A percentile compares a stretch with the other conserved stretches of the same genome.
phyloP scores from a whole-genome alignment of 495 filamentous ascomycete species.

The Immersiella caudata region DNA sequence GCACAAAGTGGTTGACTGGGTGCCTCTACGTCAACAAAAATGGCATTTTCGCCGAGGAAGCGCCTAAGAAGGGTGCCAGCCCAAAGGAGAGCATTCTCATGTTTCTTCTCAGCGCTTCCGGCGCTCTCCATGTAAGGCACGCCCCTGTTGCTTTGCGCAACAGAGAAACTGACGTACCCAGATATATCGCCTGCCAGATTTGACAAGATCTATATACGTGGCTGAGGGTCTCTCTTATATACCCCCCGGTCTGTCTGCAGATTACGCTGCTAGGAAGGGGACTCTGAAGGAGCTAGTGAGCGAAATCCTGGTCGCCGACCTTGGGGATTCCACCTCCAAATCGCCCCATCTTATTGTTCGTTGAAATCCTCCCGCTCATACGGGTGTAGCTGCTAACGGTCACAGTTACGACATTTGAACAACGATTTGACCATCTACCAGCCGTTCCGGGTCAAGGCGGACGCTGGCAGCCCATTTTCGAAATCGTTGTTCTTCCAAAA shows the following conservation, averaged over 20 bases:
- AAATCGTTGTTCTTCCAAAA: constrained; percentile 73
- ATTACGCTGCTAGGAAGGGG: constrained; percentile 67
- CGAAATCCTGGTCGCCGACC: constrained; percentile 79
- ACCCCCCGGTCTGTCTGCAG: constrained; percentile 71
- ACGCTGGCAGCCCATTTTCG: constrained; percentile 37
- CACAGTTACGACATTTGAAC: constrained; percentile 70
- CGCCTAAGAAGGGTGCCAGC: constrained; percentile 47
- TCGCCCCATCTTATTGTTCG: constrained; percentile 79
- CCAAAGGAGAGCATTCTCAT: constrained; percentile 58
- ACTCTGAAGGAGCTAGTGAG: constrained; percentile 69
- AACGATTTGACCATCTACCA: constrained; percentile 89
- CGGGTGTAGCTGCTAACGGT: background rate
- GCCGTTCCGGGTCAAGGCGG: constrained; percentile 59
- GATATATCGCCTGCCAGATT: constrained; percentile 66
- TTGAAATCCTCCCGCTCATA: background rate
- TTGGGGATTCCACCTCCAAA: constrained; percentile 71
- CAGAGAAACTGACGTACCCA: constrained; percentile 28
- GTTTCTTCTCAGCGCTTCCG: constrained; percentile 71
- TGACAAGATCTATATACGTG: constrained; percentile 62
- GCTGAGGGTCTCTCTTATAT: constrained; percentile 76
- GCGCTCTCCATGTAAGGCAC: constrained; percentile 70
- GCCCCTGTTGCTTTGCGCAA: background rate
- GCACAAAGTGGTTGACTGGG: constrained; percentile 74
- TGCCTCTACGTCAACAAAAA: constrained; percentile 74
- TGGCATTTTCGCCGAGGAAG: constrained; percentile 54